Evolutionary conservation across 2,329 filamentous ascomycete genomes (phyloP).

Genomic region (Pestalotiopsis fici): DNA sequence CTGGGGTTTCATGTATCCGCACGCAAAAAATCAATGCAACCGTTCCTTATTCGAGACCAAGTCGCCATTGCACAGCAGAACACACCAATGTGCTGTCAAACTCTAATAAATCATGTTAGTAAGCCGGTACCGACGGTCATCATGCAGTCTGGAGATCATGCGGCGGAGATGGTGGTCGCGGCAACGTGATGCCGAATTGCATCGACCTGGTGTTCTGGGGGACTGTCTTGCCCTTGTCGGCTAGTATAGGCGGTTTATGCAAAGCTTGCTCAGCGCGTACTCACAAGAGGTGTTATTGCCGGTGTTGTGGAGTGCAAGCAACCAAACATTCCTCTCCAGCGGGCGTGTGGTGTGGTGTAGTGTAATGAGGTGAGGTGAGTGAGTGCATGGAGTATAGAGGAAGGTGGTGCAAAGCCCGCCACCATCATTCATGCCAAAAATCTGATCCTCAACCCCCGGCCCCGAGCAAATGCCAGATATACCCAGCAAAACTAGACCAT

Average conservation of each 20-base stretch:
- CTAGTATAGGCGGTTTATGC: too few species aligned
- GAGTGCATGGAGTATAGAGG: not conserved
- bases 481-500: not conserved
- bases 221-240: too few species aligned
- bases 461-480: not conserved
- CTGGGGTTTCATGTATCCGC: not conserved
- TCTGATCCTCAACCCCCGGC: not conserved
- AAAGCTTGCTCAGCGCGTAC: too few species aligned
- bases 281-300: too few species aligned
- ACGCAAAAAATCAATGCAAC: not conserved
- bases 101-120: not conserved
- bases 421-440: not conserved
- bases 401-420: not conserved
- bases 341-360: too few species aligned
- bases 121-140: not conserved
- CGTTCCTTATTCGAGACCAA: not conserved
- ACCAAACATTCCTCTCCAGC: too few species aligned
- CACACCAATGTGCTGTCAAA: not conserved
- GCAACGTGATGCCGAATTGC: not conserved
- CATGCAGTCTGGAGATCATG: not conserved
- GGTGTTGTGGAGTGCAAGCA: too few species aligned
- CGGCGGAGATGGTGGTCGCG: not conserved
- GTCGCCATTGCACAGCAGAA: not conserved
- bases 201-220: not conserved
- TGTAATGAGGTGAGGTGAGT: too few species aligned